phyloP scores from a whole-genome alignment of 1,284 basidiomycete species.

The Moesziomyces antarcticus region DNA sequence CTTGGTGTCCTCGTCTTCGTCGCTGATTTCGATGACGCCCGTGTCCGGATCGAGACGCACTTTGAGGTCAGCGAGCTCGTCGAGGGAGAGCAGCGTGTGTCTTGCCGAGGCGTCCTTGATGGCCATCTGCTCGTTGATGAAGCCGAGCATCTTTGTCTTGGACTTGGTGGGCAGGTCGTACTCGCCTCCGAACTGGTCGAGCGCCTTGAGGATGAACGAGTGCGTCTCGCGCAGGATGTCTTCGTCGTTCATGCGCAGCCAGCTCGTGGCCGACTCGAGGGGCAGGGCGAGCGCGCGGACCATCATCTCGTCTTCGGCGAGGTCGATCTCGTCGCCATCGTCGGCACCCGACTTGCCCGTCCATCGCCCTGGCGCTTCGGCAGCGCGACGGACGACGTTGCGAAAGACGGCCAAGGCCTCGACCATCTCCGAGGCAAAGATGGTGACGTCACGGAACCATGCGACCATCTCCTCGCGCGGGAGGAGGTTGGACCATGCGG shows the following conservation, averaged over 20 bases:
- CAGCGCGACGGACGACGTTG: slow-evolving; percentile 43
- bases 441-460: slow-evolving; percentile 65
- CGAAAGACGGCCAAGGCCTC: slow-evolving; percentile 55
- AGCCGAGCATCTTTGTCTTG: slow-evolving; percentile 54
- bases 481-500: slow-evolving; percentile 56
- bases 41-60: slow-evolving; percentile 38
- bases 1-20: slow-evolving; percentile 41
- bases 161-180: slow-evolving; percentile 45
- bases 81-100: slow-evolving; percentile 53
- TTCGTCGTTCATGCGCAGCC: slow-evolving; percentile 67
- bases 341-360: slow-evolving; percentile 24
- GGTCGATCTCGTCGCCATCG: slow-evolving; percentile 23
- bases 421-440: slow-evolving; percentile 63
- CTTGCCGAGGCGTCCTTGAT: slow-evolving; percentile 47
- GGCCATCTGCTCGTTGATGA: slow-evolving; percentile 59
- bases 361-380: slow-evolving; percentile 32
- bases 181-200: slow-evolving; percentile 52
- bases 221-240: slow-evolving; percentile 62
- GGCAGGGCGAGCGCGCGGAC: slow-evolving; percentile 51
- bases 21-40: slow-evolving; percentile 40
- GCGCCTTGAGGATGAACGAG: slow-evolving; percentile 56
- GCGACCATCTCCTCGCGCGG: slow-evolving; percentile 58
- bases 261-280: slow-evolving; percentile 56
- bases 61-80: slow-evolving; percentile 58
- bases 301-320: slow-evolving; percentile 44